Base-by-base conservation (phyloP, 2,329 filamentous ascomycete species). In the Sclerotinia minor region DNA sequence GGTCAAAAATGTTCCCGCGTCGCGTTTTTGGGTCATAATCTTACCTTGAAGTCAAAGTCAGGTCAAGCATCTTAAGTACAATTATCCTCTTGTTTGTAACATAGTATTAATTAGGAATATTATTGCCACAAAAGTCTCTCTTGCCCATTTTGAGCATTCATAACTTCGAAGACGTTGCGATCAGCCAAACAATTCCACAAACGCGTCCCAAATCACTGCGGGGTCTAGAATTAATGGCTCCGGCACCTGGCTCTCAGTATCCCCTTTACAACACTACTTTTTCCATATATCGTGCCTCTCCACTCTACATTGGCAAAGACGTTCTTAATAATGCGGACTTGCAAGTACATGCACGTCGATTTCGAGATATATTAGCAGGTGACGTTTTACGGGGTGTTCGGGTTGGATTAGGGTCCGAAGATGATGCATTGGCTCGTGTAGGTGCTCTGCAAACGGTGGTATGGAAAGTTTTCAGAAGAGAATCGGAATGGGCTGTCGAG, bases 261-360 rank as follows among this genome's bases (percentile, higher is more conserved):
- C 81, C 81, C 19, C 78, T 83, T 64, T 83, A 82, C 75, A 78
- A 79, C 71, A 78, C 79, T 26, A 82, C 79, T 11, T 82, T 80
- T 73, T 77, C 73, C 32, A 74, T 81, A 68, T 80, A 81, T 69
- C 80, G 81, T 68, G 66, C 81, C 17, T 82, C 81, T n/a, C 81
- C 81, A 5, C 77, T 83, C 21, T 79, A 81, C 72, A 78, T 79
- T 60, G 78, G 78, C 69, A 52, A 70, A 3, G 38, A 73, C 0
- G 75, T 79, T 6, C 75, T 82, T 54, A 66, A 75, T 65, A 75
- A 77, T n/a, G 67, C 69, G 5, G 69, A 71, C 52, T 76, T 82
- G 2, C 72, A 72, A 11, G 72, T 76, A 26, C 78, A 82, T 70
- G 79, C 80, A 32, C 78, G 75, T 50, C 77, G 77, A 9, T 76